These are phyloP conservation scores for Hansfordia pulvinata DNA, from an alignment of 2,329 filamentous ascomycete species.

Conservation along the genomic window DNA sequence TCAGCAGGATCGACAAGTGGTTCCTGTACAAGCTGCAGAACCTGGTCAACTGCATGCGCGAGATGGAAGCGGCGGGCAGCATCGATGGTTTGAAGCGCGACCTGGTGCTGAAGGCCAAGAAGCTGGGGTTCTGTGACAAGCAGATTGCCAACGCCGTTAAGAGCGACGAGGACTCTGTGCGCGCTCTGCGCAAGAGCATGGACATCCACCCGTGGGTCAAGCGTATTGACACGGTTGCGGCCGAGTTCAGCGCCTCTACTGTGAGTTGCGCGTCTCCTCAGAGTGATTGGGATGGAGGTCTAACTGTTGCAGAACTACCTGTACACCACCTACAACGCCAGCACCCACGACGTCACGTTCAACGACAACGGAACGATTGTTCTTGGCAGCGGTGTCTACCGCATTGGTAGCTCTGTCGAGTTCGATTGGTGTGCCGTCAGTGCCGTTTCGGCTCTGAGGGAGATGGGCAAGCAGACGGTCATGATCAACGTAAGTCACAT, in stretches of 20 bases:
- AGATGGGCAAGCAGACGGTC: constrained; percentile 90
- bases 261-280: too few species aligned
- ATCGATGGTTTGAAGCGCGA: constrained; percentile 80
- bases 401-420: constrained; percentile 94
- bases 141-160: constrained; percentile 84
- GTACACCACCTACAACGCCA: constrained; percentile 96
- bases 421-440: constrained; percentile 98
- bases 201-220: constrained; percentile 93
- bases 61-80: constrained; percentile 73
- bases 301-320: too few species aligned
- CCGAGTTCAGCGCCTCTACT: constrained; percentile 91
- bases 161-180: constrained; percentile 79
- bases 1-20: constrained; percentile 99
- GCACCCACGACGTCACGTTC: constrained; percentile 84
- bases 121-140: constrained; percentile 92
- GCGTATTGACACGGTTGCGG: constrained; percentile 94
- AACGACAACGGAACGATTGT: constrained; percentile 85
- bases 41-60: constrained; percentile 79
- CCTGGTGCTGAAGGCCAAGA: constrained; percentile 82
- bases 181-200: constrained; percentile 70
- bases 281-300: too few species aligned
- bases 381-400: constrained; percentile 89
- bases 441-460: constrained; percentile 66
- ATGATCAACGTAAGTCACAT: constrained; percentile 90
- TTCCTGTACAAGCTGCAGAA: constrained; percentile 98